phyloP scores from a whole-genome alignment of 2,329 filamentous ascomycete genomes.

The Diaporthe capsici region DNA sequence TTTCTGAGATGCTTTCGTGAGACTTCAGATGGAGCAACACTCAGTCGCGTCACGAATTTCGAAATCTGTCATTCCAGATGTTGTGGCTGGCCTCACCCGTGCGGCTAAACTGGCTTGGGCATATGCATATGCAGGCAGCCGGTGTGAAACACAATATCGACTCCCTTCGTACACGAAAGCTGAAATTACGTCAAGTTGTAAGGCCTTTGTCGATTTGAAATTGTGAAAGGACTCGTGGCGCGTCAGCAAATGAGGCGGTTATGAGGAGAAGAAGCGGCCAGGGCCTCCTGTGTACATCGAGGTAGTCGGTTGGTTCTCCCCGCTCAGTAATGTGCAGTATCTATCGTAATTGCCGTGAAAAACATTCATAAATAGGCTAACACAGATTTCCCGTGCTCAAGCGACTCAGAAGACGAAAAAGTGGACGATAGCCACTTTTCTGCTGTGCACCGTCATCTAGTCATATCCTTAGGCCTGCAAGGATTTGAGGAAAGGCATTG shows the following conservation, averaged over 20 bases:
- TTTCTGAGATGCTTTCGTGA: not conserved
- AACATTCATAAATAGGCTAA: no score
- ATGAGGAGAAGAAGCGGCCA: not conserved
- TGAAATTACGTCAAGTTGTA: not conserved
- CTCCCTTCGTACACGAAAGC: not conserved
- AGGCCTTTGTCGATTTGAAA: accelerated
- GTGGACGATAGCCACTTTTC: no score
- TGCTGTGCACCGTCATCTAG: no score
- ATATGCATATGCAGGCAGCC: not conserved
- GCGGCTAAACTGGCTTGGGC: not conserved
- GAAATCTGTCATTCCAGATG: not conserved
- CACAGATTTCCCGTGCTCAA: no score
- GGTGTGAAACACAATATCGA: not conserved
- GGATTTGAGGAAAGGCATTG: no score
- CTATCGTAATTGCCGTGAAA: no score
- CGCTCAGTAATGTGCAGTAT: no score
- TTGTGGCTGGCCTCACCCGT: not conserved
- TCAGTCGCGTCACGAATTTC: not conserved
- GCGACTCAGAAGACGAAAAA: no score
- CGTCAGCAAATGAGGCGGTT: not conserved
- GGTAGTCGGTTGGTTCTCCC: no score
- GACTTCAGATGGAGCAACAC: not conserved
- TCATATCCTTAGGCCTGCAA: no score
- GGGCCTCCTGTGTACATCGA: not conserved
- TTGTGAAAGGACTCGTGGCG: not conserved